These are phyloP conservation scores for Kurtzmaniella cleridarum DNA, from an alignment of 805 yeast genomes.

Conservation along the genomic window DNA sequence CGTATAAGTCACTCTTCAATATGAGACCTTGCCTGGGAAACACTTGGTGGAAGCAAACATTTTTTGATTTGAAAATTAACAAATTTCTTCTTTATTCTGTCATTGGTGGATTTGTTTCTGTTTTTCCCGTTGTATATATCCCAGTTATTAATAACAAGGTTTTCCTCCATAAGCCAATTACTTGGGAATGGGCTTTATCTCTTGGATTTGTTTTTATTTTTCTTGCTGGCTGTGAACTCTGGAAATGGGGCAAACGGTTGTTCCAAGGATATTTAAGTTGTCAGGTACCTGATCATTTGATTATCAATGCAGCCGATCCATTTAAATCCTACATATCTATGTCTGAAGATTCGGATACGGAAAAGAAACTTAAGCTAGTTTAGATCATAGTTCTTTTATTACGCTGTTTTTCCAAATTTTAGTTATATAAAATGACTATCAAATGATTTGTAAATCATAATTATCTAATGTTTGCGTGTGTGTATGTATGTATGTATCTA, in stretches of 20 bases:
- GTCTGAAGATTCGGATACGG: too few relatives aligned
- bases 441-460: too few relatives aligned
- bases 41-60: conserved; percentile 34
- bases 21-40: conserved; percentile 33
- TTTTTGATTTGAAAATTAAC: conserved; percentile 30
- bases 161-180: conserved; percentile 32
- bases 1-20: conserved; percentile 26
- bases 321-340: too few relatives aligned
- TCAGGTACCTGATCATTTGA: too few relatives aligned
- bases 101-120: conserved; percentile 28
- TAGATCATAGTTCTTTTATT: too few relatives aligned
- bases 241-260: conserved; percentile 37
- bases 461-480: too few relatives aligned
- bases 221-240: conserved; percentile 29
- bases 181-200: conserved; percentile 37
- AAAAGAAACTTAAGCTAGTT: too few relatives aligned
- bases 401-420: too few relatives aligned
- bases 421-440: neutral
- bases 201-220: conserved; percentile 25
- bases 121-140: conserved; percentile 36
- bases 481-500: neutral
- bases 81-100: conserved; percentile 35
- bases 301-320: too few relatives aligned
- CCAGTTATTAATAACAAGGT: conserved; percentile 37
- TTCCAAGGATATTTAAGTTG: conserved; percentile 14